phyloP scores from a whole-genome alignment of 2,329 filamentous ascomycete genomes.

The Diaporthe citriasiana region DNA sequence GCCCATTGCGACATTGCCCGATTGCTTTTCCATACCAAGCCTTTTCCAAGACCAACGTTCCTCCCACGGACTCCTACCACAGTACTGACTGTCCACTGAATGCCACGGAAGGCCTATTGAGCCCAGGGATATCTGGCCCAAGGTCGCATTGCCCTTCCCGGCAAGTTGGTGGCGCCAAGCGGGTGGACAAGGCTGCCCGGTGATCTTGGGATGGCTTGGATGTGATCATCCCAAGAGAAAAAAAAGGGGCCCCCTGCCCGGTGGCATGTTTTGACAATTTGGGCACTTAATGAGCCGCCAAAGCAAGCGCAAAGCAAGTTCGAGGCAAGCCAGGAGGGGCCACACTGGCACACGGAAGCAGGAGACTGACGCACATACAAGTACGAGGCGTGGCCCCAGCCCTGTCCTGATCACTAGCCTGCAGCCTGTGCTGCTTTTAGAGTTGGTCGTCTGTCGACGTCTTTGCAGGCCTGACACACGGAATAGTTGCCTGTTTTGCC shows the following conservation, averaged over 20 bases:
- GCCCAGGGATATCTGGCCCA: slow-evolving; percentile 18
- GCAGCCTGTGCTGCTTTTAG: not conserved
- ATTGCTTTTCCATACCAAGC: slow-evolving; percentile 27
- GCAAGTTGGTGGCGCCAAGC: slow-evolving; percentile 26
- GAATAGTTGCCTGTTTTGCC: slow-evolving; percentile 42
- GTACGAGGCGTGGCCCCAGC: slow-evolving; percentile 17
- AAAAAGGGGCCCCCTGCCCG: slow-evolving; percentile 26
- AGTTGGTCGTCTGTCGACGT: slow-evolving; percentile 30
- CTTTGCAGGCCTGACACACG: slow-evolving; percentile 34
- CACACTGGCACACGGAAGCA: not conserved
- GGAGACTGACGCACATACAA: slow-evolving; percentile 23
- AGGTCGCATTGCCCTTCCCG: slow-evolving; percentile 31
- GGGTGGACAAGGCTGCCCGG: slow-evolving; percentile 26
- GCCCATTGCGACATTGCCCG: slow-evolving; percentile 4
- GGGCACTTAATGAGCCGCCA: slow-evolving; percentile 29
- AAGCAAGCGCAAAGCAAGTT: not conserved
- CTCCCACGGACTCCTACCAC: slow-evolving; percentile 3
- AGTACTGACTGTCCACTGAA: not conserved
- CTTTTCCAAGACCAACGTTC: slow-evolving; percentile 29
- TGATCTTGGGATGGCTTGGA: slow-evolving; percentile 30
- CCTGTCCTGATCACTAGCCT: not conserved
- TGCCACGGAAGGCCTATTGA: not conserved
- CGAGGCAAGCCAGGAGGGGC: too few species aligned
- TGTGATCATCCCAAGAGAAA: slow-evolving; percentile 29
- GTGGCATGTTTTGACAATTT: slow-evolving; percentile 31